A percentile compares a stretch with the other conserved stretches of the same genome.
These are phyloP conservation scores for Anthracocystis panici-leucophaei DNA, from an alignment of 1,284 basidiomycete species.

Conservation along the genomic window DNA sequence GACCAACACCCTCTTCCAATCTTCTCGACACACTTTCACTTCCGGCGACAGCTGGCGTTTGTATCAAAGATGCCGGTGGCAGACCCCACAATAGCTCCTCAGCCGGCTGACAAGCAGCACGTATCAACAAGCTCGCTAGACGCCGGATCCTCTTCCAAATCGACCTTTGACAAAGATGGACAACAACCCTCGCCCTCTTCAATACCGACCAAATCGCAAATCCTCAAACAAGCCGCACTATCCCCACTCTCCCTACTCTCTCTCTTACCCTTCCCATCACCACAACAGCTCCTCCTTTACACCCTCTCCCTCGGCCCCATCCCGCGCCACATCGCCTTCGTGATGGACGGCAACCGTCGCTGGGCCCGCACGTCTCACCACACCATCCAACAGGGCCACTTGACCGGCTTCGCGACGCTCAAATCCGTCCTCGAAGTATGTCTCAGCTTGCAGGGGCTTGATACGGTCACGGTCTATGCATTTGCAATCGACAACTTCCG, in stretches of 20 bases:
- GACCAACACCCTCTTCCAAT: neutral
- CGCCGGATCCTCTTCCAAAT: neutral
- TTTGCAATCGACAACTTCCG: conserved; percentile 99
- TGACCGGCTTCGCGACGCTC: conserved; percentile 85
- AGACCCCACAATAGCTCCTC: neutral
- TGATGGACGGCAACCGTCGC: conserved; percentile 97
- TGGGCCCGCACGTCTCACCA: conserved; percentile 77
- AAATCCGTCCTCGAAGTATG: conserved; percentile 72
- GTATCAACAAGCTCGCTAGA: neutral
- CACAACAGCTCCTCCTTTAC: conserved; percentile 35
- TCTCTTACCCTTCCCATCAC: conserved; percentile 34
- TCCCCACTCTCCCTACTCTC: conserved; percentile 46
- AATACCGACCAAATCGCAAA: conserved; percentile 18
- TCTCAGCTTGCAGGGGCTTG: conserved; percentile 57
- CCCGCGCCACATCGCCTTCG: conserved; percentile 91
- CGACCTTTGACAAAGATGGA: neutral
- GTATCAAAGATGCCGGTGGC: conserved; percentile 6
- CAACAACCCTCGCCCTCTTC: neutral
- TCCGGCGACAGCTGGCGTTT: neutral
- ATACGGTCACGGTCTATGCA: conserved; percentile 87
- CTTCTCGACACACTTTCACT: neutral
- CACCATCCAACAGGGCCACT: conserved; percentile 76
- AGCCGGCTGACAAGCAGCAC: neutral
- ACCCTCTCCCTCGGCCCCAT: conserved; percentile 77
- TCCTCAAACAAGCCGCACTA: conserved; percentile 38